Conservation (phyloP, 805 yeast genomes). For the Lipomyces oligophaga region DNA sequence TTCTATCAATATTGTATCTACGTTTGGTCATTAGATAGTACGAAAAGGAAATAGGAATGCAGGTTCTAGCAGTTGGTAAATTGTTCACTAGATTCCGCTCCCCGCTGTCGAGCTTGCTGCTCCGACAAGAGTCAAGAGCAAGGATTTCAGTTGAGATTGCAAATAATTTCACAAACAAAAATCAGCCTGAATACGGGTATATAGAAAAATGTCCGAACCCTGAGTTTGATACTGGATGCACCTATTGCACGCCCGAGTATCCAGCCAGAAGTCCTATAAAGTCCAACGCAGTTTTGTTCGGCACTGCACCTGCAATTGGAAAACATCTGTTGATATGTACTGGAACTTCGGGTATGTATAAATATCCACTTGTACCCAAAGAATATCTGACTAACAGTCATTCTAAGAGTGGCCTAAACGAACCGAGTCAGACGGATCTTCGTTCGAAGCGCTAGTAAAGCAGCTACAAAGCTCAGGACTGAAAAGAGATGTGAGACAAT, state of each 20-base stretch:
- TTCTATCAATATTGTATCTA: too few species aligned
- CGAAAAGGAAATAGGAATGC: too few species aligned
- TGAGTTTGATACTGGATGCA: conserved; percentile 56
- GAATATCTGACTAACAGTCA: background rate
- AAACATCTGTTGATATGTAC: conserved; percentile 55
- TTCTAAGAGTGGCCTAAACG: conserved; percentile 41
- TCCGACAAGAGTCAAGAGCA: too few species aligned
- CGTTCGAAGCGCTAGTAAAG: conserved; percentile 12
- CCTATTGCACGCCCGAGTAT: conserved; percentile 49
- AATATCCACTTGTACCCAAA: background rate
- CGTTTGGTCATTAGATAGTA: too few species aligned
- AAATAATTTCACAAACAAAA: too few species aligned
- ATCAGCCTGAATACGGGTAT: conserved; percentile 6
- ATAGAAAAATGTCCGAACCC: conserved; percentile 49
- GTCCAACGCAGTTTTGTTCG: conserved; percentile 41
- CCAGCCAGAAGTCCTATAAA: conserved; percentile 46
- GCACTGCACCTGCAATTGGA: conserved; percentile 51
- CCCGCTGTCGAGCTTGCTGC: too few species aligned
- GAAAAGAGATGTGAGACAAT: conserved; percentile 16
- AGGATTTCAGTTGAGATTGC: too few species aligned
- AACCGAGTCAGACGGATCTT: conserved; percentile 40
- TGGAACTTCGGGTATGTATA: conserved; percentile 39
- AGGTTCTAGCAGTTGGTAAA: too few species aligned
- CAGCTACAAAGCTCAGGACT: conserved; percentile 10
- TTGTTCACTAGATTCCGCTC: too few species aligned